A percentile compares a stretch with the other conserved stretches of the same genome.
phyloP scores from a whole-genome alignment of 176 grass and related monocot species.

The Tillandsia leiboldiana region DNA sequence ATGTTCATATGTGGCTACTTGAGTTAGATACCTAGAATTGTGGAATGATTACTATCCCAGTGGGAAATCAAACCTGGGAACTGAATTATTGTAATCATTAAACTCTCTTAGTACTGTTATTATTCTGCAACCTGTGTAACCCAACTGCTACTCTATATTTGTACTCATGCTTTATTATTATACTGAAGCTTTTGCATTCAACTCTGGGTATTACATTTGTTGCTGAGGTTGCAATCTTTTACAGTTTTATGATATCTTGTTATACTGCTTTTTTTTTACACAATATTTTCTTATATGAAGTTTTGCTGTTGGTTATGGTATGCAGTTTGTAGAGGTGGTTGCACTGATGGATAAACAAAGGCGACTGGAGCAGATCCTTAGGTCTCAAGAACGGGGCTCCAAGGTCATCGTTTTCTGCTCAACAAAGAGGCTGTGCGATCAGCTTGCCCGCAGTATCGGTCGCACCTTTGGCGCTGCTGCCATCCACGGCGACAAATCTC shows the following conservation, averaged over 20 bases:
- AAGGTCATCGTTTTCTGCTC: conserved; percentile 95
- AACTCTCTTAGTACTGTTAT: no score
- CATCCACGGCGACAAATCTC: conserved; percentile 91
- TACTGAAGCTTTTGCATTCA: no score
- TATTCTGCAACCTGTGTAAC: no score
- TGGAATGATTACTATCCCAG: no score
- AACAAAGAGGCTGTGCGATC: conserved; percentile 89
- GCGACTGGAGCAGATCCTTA: conserved; percentile 92
- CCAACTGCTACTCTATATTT: no score
- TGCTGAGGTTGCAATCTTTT: neutral
- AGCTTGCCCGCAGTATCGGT: conserved; percentile 63
- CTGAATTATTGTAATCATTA: no score
- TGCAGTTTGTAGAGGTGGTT: conserved; percentile 89
- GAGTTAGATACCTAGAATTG: no score
- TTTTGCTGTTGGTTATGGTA: conserved; percentile 1
- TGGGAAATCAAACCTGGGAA: no score
- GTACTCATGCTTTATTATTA: no score
- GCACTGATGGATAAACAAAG: conserved; percentile 66
- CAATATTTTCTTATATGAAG: conserved; percentile 13
- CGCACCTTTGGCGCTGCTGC: conserved; percentile 73
- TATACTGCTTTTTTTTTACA: neutral
- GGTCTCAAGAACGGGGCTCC: conserved; percentile 82
- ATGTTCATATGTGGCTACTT: no score
- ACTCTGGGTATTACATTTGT: no score
- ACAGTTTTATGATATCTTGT: neutral